These are phyloP conservation scores for Drosera capensis DNA, from an alignment of 148 eudicot genomes.

Conservation along the genomic window DNA sequence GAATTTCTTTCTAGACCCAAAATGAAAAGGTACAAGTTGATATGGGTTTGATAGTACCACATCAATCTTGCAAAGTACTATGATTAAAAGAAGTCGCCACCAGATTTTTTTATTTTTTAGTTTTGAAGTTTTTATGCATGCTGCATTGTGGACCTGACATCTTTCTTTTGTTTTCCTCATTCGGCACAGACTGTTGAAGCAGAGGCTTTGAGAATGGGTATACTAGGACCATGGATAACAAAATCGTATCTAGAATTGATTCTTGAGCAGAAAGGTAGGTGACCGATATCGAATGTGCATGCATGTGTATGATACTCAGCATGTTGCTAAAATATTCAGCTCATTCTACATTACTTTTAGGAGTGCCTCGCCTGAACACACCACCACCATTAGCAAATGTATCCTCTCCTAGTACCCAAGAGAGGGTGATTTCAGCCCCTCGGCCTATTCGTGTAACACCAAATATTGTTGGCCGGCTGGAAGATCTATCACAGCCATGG, in stretches of 20 bases:
- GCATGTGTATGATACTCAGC: no score
- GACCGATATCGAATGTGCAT: no score
- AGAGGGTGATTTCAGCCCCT: conserved; percentile 57
- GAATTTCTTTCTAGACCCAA: no score
- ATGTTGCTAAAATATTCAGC: no score
- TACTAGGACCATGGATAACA: conserved; percentile 87
- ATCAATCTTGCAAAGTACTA: no score
- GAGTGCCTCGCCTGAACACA: conserved; percentile 90
- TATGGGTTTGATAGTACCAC: no score
- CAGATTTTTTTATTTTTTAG: no score
- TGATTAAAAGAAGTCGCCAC: no score
- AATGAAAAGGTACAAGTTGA: no score
- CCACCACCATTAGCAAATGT: conserved; percentile 58
- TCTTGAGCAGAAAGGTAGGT: conserved; percentile 74
- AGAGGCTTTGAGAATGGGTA: conserved; percentile 64
- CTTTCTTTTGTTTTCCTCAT: not conserved
- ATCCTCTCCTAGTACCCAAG: conserved; percentile 31
- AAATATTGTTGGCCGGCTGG: conserved; percentile 60
- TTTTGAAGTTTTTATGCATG: no score
- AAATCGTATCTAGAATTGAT: conserved; percentile 96
- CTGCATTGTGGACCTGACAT: no score
- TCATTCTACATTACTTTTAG: conserved; percentile 20
- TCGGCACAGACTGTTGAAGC: conserved; percentile 67
- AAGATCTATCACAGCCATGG: conserved; percentile 98
- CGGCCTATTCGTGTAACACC: conserved; percentile 79